Percentiles rank a stretch among this genome's conserved stretches.
phyloP scores from a whole-genome alignment of 805 yeast genomes.

The Wickerhamiella dianesei region DNA sequence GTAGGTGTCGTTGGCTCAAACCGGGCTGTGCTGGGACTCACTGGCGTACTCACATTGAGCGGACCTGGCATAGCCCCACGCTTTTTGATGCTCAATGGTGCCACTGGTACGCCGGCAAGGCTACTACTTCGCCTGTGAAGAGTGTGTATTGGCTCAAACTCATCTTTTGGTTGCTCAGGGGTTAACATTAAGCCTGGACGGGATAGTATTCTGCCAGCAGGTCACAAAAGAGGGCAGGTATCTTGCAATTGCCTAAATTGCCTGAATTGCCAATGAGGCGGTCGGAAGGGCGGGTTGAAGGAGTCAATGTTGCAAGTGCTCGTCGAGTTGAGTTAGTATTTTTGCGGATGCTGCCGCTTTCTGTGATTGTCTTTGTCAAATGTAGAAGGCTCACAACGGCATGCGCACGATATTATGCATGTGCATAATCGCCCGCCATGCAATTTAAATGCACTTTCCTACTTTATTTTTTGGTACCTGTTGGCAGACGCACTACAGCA shows the following conservation, averaged over 20 bases:
- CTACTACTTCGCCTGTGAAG: constrained; percentile 12
- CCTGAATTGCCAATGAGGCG: not conserved
- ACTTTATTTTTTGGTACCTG: not conserved
- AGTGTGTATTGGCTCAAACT: not conserved
- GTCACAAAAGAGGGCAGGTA: not conserved
- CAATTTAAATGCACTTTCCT: not conserved
- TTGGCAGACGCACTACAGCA: not conserved
- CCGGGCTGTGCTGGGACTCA: not conserved
- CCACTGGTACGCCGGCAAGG: constrained; percentile 6
- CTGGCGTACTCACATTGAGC: not conserved
- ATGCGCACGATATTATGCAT: not conserved
- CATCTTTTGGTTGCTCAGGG: not conserved
- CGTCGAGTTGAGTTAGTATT: not conserved
- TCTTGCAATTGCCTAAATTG: not conserved
- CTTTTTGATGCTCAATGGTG: constrained; percentile 7
- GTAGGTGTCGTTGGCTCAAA: constrained; percentile 1
- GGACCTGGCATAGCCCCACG: not conserved
- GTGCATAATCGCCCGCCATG: not conserved
- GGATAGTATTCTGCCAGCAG: not conserved
- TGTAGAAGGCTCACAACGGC: not conserved
- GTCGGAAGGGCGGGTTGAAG: not conserved
- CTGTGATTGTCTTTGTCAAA: not conserved
- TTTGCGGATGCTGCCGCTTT: not conserved
- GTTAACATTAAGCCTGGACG: not conserved
- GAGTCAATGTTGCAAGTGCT: not conserved